These are phyloP conservation scores for Botrytis byssoidea DNA, from an alignment of 2,329 filamentous ascomycete species.

Conservation along the genomic window DNA sequence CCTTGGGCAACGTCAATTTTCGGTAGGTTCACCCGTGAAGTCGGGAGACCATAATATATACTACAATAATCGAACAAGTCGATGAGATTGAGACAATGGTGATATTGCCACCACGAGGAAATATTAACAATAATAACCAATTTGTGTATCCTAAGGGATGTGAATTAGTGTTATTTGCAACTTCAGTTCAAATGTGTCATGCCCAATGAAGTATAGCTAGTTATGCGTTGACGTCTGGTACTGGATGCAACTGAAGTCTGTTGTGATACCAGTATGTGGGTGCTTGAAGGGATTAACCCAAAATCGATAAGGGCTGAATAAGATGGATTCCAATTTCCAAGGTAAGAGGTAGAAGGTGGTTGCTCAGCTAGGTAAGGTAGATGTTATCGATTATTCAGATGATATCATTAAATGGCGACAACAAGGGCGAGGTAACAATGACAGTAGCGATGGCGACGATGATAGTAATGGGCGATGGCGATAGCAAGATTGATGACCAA, in stretches of 20 bases:
- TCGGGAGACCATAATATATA: background rate
- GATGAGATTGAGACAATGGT: background rate
- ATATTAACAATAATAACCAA: background rate
- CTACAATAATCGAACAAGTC: background rate
- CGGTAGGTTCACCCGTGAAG: background rate
- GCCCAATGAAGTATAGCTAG: background rate
- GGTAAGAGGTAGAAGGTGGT: background rate
- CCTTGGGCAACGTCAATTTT: conserved; percentile 5
- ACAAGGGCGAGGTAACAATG: background rate
- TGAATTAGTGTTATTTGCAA: background rate
- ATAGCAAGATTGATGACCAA: background rate
- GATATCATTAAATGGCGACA: background rate
- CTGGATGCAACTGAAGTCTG: background rate
- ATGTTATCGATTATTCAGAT: background rate
- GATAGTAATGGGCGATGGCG: background rate
- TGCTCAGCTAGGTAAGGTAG: conserved; percentile 3
- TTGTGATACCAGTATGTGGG: background rate
- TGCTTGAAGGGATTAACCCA: background rate
- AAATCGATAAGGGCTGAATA: conserved; percentile 7
- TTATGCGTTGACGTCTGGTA: background rate
- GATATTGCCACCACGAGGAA: background rate
- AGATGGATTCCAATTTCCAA: background rate
- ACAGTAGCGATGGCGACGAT: background rate
- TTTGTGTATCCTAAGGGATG: background rate
- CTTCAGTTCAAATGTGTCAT: background rate